Evolutionary conservation across 495 filamentous ascomycete genomes (phyloP), one percentile per base, ranked within the genome.

Genomic region (Penicillium pancosmium): DNA sequence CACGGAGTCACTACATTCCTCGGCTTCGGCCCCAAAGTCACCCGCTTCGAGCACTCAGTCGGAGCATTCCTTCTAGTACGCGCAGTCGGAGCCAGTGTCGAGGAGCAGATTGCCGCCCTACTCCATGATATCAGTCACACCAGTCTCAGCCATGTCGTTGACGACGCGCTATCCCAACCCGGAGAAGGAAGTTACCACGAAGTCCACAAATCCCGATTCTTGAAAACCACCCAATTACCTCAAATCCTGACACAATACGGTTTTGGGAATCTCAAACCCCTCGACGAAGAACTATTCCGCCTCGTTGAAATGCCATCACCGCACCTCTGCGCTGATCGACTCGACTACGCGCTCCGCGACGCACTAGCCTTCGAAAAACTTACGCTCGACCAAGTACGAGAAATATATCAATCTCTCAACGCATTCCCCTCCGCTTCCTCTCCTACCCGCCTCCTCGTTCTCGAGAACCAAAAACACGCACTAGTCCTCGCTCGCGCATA

Each of bases 81-180:
- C 23, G 70, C 60, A 56, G 71, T 75, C 4, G 74, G 74, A 13
- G 74, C 63, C 43, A 70, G 50, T 25, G 34, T 79, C 11, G 71
- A 69, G 27, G 76, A 79, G 55, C 76, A 79, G 59, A 64, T 74
- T 13, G 70, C 74, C n/a, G 76, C 70, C 35, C 68, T 79, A 35
- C 70, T 79, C 2, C 76, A 79, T 46, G 76, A 79, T 55, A 71
- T 79, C 57, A 70, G 65, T 55, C 76, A 79, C 55, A 79, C 76
- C 34, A 66, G 61, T 41, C 68, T 79, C 58, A 79, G 76, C 44
- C 76, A 79, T 56, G 76, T 77, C 31, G 66, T 76, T 6, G 76
- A 79, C 43, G 61, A 64, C 49, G 76, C 73, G 6, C 62, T 79
- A 1, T 73, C 72, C 25, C 60, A 75, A 25, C 73, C 76, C 9